A percentile compares a stretch with the other conserved stretches of the same genome.
phyloP scores from a whole-genome alignment of 2,329 filamentous ascomycete genomes.

The Gaeumannomyces sp. region DNA sequence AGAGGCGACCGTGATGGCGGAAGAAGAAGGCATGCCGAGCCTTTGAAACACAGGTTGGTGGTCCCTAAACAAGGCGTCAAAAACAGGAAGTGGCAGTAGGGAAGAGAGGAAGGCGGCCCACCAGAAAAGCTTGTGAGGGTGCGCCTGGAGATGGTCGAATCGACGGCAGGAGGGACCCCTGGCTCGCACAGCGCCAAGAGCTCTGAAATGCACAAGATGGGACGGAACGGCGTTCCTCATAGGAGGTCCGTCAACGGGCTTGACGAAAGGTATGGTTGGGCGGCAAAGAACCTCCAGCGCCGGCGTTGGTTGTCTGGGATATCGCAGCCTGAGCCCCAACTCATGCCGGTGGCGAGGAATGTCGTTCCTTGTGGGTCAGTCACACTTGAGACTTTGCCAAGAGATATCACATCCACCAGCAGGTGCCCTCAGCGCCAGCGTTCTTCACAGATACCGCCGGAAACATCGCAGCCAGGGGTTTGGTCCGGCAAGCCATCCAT shows the following conservation, averaged over 20 bases:
- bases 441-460: no score
- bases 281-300: background rate
- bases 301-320: background rate
- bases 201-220: background rate
- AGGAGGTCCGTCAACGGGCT: background rate
- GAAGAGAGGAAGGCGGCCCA: no score
- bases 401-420: background rate
- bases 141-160: no score
- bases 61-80: no score
- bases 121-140: no score
- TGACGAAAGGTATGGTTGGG: background rate
- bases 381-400: slow-evolving; percentile 11
- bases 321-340: background rate
- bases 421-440: background rate
- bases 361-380: slow-evolving; percentile 8
- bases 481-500: no score
- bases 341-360: background rate
- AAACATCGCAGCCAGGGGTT: no score
- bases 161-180: no score
- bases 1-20: no score
- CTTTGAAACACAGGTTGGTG: no score
- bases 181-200: background rate
- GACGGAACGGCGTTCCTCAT: background rate
- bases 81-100: no score
- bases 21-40: no score